phyloP scores from a whole-genome alignment of 1,284 basidiomycete genomes.

The Marasmius tenuissimus region DNA sequence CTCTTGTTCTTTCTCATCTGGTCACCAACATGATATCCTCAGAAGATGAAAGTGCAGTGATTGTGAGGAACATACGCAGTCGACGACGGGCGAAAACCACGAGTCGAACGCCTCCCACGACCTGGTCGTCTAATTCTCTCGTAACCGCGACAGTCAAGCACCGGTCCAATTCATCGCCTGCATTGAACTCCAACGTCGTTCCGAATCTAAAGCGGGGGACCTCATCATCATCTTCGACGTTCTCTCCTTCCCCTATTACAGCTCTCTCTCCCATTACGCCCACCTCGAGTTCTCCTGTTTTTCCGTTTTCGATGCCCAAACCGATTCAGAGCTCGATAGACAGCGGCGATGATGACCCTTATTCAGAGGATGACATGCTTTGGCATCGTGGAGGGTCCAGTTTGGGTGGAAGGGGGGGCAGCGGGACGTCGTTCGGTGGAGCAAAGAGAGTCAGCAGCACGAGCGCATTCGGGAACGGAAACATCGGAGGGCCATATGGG shows the following conservation, averaged over 20 bases:
- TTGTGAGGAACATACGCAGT: neutral
- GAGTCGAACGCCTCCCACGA: neutral
- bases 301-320: neutral
- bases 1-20: neutral
- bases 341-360: neutral
- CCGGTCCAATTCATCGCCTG: neutral
- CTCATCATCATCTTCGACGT: neutral
- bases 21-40: neutral
- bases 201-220: neutral
- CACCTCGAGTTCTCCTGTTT: neutral
- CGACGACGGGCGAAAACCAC: neutral
- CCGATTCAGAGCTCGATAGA: neutral
- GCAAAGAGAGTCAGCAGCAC: neutral
- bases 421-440: neutral
- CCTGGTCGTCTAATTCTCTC: neutral
- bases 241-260: neutral
- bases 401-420: neutral
- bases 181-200: neutral
- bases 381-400: neutral
- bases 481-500: neutral
- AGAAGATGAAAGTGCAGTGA: neutral
- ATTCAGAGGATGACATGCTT: neutral
- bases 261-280: neutral
- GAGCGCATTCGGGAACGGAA: neutral
- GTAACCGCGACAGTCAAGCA: neutral